Evolutionary conservation across 108 stramenopile species (phyloP), one percentile per base, ranked within the genome.

Genomic region (Skeletonema potamos): DNA sequence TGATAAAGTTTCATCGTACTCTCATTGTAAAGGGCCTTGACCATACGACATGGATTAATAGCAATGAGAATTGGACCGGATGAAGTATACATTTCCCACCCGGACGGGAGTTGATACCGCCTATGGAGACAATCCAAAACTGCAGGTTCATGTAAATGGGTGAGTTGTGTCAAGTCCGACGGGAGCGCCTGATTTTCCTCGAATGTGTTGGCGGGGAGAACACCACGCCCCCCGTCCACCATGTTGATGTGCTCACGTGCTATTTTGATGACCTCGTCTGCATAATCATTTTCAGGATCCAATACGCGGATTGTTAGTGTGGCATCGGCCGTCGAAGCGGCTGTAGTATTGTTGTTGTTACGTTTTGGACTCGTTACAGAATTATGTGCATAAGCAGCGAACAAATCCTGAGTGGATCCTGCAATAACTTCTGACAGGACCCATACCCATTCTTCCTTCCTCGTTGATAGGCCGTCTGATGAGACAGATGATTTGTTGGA

Each of bases 11-110:
- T 64, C 81, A 82, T 82, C 20, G 71, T 64, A 10, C 32, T 54
- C 39, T 78, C 72, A 33, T 66, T 76, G 55, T 84, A 84, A 2
- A 84, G 54, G 1, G 55, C 71, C 28, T 65, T 22, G 58, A 76
- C 68, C 44, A 18, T 63, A 68, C 79, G 68, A 34, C 82, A 87
- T 3, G 89, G 89, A 67, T 90, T 90, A 17, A 90, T 58, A n/a
- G 84, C 85, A 55, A 90, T 56, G 1, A 90, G 66, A 18, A 90
- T 84, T 13, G 85, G 85, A 9, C 89, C 89, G 18, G 83, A 79
- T 55, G 64, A 65, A 5, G 89, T 90, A 66, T 90, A 90, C 39
- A 84, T 81, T 51, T 72, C 58, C 70, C 92, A 83, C 24, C 80
- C 64, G 12, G 73, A 59, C 18, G 24, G 24, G 27, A 74, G 56